These are phyloP conservation scores for Agaricus bisporus DNA, from an alignment of 768 basidiomycete genomes.

Conservation along the genomic window DNA sequence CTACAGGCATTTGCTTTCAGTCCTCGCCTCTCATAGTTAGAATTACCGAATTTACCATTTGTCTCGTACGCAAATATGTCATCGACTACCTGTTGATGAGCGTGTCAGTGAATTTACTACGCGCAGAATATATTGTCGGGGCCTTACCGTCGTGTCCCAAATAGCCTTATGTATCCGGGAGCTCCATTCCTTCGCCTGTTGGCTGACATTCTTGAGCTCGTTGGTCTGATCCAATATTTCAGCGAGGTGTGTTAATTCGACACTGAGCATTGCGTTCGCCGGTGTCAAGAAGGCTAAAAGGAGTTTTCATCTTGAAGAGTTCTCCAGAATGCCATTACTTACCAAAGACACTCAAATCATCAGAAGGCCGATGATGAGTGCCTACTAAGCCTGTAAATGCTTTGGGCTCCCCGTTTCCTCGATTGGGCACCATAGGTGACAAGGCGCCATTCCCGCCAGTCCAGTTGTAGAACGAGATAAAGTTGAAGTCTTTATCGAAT, in stretches of 20 bases:
- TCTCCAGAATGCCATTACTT: conserved; percentile 14
- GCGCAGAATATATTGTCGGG: neutral
- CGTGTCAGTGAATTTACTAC: neutral
- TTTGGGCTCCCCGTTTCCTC: conserved; percentile 72
- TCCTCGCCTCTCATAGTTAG: neutral
- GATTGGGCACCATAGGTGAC: conserved; percentile 57
- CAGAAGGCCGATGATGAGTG: conserved; percentile 72
- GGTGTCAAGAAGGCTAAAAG: conserved; percentile 64
- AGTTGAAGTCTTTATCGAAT: conserved; percentile 66
- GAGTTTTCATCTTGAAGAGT: neutral
- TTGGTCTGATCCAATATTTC: conserved; percentile 47
- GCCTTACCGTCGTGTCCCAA: conserved; percentile 51
- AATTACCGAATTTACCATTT: conserved; percentile 40
- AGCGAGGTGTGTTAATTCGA: conserved; percentile 59
- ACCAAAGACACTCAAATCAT: conserved; percentile 69
- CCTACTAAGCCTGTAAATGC: conserved; percentile 70
- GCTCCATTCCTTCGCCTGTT: conserved; percentile 52
- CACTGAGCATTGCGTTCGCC: conserved; percentile 79
- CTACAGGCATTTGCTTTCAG: conserved; percentile 21
- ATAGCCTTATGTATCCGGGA: conserved; percentile 52
- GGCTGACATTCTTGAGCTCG: conserved; percentile 44
- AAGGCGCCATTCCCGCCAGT: conserved; percentile 64
- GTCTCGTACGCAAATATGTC: conserved; percentile 73
- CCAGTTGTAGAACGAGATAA: conserved; percentile 79
- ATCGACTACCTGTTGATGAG: conserved; percentile 44